Evolutionary conservation across 31 red algal genomes (phyloP), one percentile per base, ranked within the genome.

Genomic region (Endocladia muricata): DNA sequence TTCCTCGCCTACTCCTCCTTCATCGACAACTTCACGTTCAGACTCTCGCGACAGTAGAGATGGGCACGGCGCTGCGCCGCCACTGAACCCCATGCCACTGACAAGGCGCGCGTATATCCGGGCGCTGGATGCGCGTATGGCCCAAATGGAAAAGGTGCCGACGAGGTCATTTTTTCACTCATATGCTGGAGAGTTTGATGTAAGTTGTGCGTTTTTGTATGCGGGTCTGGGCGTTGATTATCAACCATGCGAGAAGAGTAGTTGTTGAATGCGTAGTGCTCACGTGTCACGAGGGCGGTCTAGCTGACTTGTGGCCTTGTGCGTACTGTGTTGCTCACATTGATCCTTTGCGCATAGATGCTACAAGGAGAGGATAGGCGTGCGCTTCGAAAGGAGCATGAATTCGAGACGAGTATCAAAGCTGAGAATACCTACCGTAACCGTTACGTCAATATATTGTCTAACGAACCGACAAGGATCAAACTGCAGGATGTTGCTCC

Each of bases 131-230:
- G 78, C 73, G 7, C 79, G 88, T 3, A 91, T 91, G 88, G 60
- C 43, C 2, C 88, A 83, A 32, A 78, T 91, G 88, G 88, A 83
- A 42, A 74, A 58, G 41, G 73, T 83, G 29, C 88, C 88, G 31
- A 83, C 79, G 13, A 48, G 60, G 15, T 84, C 88, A 0, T 91
- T 91, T 60, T 73, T 69, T 30, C 79, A 91, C 39, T 83, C 78
- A 1, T 91, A 91, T 55, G 88, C 79, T 15, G 88, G 88, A 64
- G 88, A 91, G 44, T 91, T 91, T 83, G 88, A 91, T 54, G 82
- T 86, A 86, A 76, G 82, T 84, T 57, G 60, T 55, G 30, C 37
- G n/a, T n/a, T n/a, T n/a, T 55, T 69, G 40, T 28, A 43, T 59
- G 26, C 33, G 32, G 26, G 8, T 47, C 52, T 25, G 4, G 9